A percentile compares a stretch with the other conserved stretches of the same genome.
Evolutionary conservation across 1,284 basidiomycete species (phyloP).

Genomic region (Stereum hirsutum): DNA sequence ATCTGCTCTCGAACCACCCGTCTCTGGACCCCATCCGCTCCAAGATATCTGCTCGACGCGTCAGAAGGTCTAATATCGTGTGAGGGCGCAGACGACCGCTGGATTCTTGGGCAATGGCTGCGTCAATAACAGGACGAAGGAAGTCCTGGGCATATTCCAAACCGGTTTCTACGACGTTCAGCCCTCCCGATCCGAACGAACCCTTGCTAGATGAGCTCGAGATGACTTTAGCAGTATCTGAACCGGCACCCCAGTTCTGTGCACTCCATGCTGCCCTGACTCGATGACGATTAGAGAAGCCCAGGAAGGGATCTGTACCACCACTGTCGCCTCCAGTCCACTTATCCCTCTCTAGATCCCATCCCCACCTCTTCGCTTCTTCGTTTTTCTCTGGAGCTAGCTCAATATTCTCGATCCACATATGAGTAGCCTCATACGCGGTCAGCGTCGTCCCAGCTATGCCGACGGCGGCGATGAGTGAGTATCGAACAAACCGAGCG

Average conservation of each 20-base stretch:
- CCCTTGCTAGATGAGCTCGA: conserved; percentile 27
- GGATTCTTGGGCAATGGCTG: conserved; percentile 29
- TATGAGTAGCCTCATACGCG: conserved; percentile 52
- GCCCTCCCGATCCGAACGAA: conserved; percentile 24
- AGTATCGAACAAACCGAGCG: conserved; percentile 29
- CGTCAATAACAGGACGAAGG: conserved; percentile 39
- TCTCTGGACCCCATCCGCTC: conserved; percentile 58
- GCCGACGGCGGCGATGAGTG: conserved; percentile 27
- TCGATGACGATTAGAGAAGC: conserved; percentile 55
- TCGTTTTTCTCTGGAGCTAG: conserved; percentile 44
- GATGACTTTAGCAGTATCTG: conserved; percentile 26
- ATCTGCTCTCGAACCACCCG: conserved; percentile 47
- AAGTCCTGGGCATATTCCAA: conserved; percentile 46
- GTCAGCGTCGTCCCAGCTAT: conserved; percentile 30
- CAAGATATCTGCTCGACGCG: conserved; percentile 54
- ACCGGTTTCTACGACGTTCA: conserved; percentile 41
- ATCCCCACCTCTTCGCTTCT: conserved; percentile 56
- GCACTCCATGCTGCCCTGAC: conserved; percentile 74
- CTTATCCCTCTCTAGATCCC: conserved; percentile 60
- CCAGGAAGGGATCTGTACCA: conserved; percentile 69
- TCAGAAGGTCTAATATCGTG: conserved; percentile 50
- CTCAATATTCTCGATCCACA: conserved; percentile 61
- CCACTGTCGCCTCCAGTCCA: conserved; percentile 68
- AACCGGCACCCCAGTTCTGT: conserved; percentile 60
- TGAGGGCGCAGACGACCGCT: conserved; percentile 34